Conservation (phyloP, 2,329 filamentous ascomycete genomes). For the Diaporthe ilicicola region DNA sequence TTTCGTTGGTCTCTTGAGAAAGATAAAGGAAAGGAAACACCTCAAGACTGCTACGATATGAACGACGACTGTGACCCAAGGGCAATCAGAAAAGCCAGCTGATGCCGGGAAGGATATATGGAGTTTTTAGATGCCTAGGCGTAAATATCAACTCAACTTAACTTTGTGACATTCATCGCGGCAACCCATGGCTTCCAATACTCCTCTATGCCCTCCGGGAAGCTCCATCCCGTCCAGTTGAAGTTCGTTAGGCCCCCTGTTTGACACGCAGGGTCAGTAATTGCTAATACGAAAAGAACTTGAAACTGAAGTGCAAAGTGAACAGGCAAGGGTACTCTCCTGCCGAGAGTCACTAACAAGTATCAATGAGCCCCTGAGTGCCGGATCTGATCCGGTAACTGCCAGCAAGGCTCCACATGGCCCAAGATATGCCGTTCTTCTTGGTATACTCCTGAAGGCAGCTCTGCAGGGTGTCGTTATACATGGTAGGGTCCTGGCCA, state of each 20-base stretch:
- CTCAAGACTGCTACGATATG: neutral
- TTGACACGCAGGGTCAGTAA: neutral
- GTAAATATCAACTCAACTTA: neutral
- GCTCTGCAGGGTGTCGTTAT: constrained; percentile 54
- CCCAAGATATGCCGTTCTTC: constrained; percentile 56
- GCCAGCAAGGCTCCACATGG: constrained; percentile 58
- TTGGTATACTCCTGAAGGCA: constrained; percentile 55
- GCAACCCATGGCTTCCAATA: constrained; percentile 61
- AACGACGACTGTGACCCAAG: no score
- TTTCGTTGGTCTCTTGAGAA: neutral
- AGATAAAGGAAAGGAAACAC: no score
- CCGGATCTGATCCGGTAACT: constrained; percentile 56
- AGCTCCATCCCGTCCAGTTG: constrained; percentile 57
- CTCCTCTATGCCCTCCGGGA: constrained; percentile 52
- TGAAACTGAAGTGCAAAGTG: neutral
- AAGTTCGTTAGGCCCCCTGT: constrained; percentile 52
- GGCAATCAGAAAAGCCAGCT: neutral
- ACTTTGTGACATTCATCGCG: constrained; percentile 46
- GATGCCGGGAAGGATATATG: neutral
- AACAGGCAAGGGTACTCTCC: neutral
- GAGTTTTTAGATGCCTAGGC: neutral
- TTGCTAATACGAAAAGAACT: neutral
- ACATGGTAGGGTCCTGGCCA: constrained; percentile 49
- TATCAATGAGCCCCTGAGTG: constrained; percentile 54
- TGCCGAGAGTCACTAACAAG: constrained; percentile 43